Base-by-base conservation (phyloP, 192 early-diverging fungal genomes). In the Coemansia sp. region DNA sequence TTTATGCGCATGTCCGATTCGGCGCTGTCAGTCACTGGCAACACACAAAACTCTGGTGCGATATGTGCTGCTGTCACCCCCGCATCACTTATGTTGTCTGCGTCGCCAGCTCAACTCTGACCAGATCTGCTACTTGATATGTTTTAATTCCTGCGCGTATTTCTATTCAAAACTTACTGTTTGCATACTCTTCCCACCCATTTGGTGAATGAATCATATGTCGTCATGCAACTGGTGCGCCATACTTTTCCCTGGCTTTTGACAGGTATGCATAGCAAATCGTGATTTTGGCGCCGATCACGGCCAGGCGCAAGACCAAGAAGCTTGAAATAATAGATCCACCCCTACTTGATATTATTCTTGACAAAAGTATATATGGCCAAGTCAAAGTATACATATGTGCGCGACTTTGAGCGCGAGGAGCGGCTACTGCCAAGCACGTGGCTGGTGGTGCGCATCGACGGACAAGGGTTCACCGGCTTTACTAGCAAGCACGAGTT, bases 371-470 rank as follows among this genome's bases (percentile, higher is more conserved):
- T 27, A 27, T 51, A n/a, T 40, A 95, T 95, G 95, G 95, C 95
- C n/a, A 94, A 94, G 63, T 93, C 92, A 45, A 93, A 92, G 69
- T 97, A 91, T 74, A 93, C 94, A 74, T 97, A 97, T 68, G 95
- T 97, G 34, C 90, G 88, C 63, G 77, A 88, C 61, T 99, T 97
- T 86, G 97, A 99, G 81, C 83, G 64, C 21, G 85, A 91, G 64
- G 86, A 88, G 66, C 84, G 76, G 6, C 82, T 97, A 11, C 86
- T 98, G 42, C 92, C 93, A 27, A 92, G 91, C 67, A 94, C 93
- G 36, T 98, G 85, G 83, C 74, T 99, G 48, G 93, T 97, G 33
- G 91, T 98, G 29, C 91, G 97, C 48, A 84, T 99, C 41, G 97
- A 99, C 69, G 96, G 96, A 8, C 89, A 93, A 64, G 87, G 90